These are phyloP conservation scores for Coemansia sp. DNA, from an alignment of 192 early-diverging fungal genomes.

Conservation along the genomic window DNA sequence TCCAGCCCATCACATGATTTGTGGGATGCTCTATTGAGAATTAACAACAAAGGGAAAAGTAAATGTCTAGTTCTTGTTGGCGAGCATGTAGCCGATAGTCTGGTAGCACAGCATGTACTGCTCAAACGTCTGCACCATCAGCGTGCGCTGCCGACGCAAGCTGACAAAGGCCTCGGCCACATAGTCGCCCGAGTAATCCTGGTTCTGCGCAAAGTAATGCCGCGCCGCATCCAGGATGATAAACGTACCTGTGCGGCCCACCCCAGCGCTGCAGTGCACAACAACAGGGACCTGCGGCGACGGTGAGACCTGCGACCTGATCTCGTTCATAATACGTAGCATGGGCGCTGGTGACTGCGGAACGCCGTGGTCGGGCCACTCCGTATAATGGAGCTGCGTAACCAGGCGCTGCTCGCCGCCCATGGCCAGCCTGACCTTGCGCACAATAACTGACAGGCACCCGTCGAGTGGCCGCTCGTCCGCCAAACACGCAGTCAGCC, in stretches of 20 bases:
- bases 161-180: conserved; percentile 57
- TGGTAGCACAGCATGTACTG: conserved; percentile 84
- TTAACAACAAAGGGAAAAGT: neutral
- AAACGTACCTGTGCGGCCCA: conserved; percentile 49
- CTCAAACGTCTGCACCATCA: conserved; percentile 75
- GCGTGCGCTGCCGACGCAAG: conserved; percentile 70
- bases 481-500: conserved; percentile 16
- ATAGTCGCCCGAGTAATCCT: conserved; percentile 56
- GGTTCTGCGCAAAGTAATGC: conserved; percentile 14
- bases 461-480: conserved; percentile 48
- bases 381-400: conserved; percentile 69
- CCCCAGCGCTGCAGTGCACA: conserved; percentile 54
- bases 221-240: conserved; percentile 41
- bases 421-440: conserved; percentile 20
- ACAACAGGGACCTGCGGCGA: conserved; percentile 25
- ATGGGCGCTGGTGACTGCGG: conserved; percentile 57
- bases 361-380: conserved; percentile 83
- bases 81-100: conserved; percentile 40
- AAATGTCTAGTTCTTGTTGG: neutral
- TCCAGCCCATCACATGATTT: too few relatives aligned
- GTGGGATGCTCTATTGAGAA: neutral
- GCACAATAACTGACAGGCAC: conserved; percentile 51
- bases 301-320: conserved; percentile 7
- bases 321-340: conserved; percentile 29
- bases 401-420: conserved; percentile 43